These are phyloP conservation scores for Mycosarcoma maydis DNA, from an alignment of 1,284 basidiomycete genomes.

Conservation along the genomic window DNA sequence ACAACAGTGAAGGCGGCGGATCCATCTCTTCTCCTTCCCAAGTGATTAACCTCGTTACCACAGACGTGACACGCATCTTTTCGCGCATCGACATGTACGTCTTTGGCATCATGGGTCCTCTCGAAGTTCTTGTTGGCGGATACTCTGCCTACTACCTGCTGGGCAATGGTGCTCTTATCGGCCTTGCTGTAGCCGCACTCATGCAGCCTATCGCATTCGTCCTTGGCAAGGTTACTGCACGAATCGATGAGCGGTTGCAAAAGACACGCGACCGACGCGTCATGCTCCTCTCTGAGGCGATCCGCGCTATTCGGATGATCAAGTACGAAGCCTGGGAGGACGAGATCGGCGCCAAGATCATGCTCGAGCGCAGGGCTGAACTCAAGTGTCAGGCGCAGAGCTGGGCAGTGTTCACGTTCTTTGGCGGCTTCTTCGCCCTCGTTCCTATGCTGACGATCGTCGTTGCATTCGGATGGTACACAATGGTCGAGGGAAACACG, in stretches of 20 bases:
- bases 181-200: constrained; percentile 25
- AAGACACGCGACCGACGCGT: constrained; percentile 38
- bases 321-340: constrained; percentile 55
- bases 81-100: constrained; percentile 22
- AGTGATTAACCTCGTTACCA: constrained; percentile 44
- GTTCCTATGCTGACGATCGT: constrained; percentile 42
- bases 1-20: not conserved
- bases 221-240: constrained; percentile 19
- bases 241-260: constrained; percentile 39
- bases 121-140: constrained; percentile 37
- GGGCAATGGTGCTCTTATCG: constrained; percentile 36
- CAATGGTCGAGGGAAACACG: constrained; percentile 28
- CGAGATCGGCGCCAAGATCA: constrained; percentile 27
- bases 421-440: constrained; percentile 30
- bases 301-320: constrained; percentile 48
- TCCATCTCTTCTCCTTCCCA: constrained; percentile 17
- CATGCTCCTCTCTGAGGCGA: constrained; percentile 37
- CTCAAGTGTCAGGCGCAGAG: constrained; percentile 28
- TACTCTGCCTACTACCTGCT: constrained; percentile 30
- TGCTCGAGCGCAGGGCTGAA: constrained; percentile 19
- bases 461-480: constrained; percentile 39
- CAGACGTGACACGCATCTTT: constrained; percentile 29
- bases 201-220: constrained; percentile 33
- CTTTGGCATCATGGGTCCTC: constrained; percentile 39
- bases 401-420: constrained; percentile 34